Conservation (phyloP, 2,329 filamentous ascomycete genomes). For the Aspergillus aculeatinus region DNA sequence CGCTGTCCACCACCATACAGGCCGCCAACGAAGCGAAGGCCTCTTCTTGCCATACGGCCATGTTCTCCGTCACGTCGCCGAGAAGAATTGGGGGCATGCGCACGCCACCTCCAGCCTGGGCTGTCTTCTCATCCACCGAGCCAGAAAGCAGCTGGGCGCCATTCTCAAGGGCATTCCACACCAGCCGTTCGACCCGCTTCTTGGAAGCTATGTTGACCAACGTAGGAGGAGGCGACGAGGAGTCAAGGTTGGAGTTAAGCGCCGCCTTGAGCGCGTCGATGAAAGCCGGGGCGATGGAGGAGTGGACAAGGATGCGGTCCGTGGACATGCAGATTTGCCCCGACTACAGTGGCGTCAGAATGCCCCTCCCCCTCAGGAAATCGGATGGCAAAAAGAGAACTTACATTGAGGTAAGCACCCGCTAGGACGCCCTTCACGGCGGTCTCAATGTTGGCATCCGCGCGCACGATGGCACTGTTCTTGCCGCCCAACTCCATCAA, state of each 20-base stretch:
- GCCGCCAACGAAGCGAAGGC: slow-evolving; percentile 73
- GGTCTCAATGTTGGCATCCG: slow-evolving; percentile 70
- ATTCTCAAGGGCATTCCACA: slow-evolving; percentile 28
- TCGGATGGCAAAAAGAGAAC: background rate
- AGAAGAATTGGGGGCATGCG: slow-evolving; percentile 65
- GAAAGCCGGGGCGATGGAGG: slow-evolving; percentile 54
- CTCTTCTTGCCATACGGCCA: slow-evolving; percentile 73
- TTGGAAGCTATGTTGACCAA: slow-evolving; percentile 48
- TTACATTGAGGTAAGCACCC: slow-evolving; percentile 36
- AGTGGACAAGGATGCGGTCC: slow-evolving; percentile 67
- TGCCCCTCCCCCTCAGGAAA: too few relatives aligned
- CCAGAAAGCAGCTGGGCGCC: slow-evolving; percentile 36
- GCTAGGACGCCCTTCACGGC: slow-evolving; percentile 48
- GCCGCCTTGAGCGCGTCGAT: slow-evolving; percentile 49
- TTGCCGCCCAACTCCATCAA: slow-evolving; percentile 82
- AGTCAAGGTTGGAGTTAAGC: slow-evolving; percentile 33
- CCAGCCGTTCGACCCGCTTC: slow-evolving; percentile 40
- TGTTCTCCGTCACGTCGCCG: slow-evolving; percentile 62
- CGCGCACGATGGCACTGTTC: slow-evolving; percentile 72
- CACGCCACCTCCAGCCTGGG: slow-evolving; percentile 22
- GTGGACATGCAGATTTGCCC: slow-evolving; percentile 85
- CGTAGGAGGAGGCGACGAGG: slow-evolving; percentile 37
- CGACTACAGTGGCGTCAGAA: slow-evolving; percentile 29
- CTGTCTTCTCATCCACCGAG: slow-evolving; percentile 11
- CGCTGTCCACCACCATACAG: slow-evolving; percentile 59